phyloP scores from a whole-genome alignment of 805 yeast genomes.

The Scheffersomyces lignosus region DNA sequence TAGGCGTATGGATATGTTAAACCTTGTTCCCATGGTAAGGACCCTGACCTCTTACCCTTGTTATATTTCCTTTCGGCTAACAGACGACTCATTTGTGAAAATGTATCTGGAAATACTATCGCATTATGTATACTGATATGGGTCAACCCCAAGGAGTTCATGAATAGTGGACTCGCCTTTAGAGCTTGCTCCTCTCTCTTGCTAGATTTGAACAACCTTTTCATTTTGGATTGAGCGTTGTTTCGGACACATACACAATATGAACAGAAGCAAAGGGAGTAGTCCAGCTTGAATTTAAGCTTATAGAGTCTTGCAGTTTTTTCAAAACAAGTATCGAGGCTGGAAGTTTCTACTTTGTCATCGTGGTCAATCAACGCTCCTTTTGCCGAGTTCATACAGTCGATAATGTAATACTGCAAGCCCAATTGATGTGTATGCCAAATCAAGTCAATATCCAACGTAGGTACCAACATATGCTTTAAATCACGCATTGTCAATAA shows the following conservation, averaged over 20 bases:
- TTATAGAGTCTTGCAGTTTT: constrained; percentile 17
- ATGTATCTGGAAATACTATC: constrained; percentile 1
- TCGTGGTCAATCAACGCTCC: constrained; percentile 21
- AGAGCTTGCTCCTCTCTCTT: neutral
- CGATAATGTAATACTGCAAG: constrained; percentile 12
- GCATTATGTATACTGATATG: constrained; percentile 6
- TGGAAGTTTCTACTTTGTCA: constrained; percentile 22
- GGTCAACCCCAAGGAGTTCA: constrained; percentile 1
- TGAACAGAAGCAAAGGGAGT: constrained; percentile 22
- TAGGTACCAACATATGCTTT: constrained; percentile 17
- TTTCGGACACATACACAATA: constrained; percentile 9
- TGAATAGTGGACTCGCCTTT: neutral
- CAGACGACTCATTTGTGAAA: neutral
- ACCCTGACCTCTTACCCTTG: constrained; percentile 5
- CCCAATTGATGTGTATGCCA: constrained; percentile 30
- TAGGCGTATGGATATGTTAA: neutral
- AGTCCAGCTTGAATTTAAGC: constrained; percentile 11
- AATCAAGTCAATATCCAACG: constrained; percentile 26
- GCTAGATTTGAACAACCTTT: neutral
- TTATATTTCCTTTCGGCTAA: constrained; percentile 1
- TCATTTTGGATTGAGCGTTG: neutral
- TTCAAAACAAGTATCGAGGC: constrained; percentile 15
- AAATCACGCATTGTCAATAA: constrained; percentile 3
- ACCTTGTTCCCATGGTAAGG: constrained; percentile 1
- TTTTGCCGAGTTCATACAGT: constrained; percentile 6